Base-by-base conservation (phyloP, 345 rosid genomes). In the Mangifera indica region DNA sequence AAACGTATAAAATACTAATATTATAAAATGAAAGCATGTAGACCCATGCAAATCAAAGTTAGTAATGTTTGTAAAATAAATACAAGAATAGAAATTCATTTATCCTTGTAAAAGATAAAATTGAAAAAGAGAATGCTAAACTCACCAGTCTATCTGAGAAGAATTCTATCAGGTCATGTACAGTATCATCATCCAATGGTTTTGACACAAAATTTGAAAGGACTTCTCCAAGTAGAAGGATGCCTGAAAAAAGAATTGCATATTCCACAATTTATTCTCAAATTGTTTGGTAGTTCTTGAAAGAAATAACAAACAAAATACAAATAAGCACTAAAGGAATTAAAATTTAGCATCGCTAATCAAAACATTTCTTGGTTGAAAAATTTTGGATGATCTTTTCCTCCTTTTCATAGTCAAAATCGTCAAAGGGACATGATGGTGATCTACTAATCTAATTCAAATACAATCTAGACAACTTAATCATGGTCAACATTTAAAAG, bases 141-240 rank as follows among this genome's bases (percentile, higher is more conserved):
- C 94, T 89, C 73, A 95, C 99, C 97, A 95, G 81, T 75, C 92
- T 80, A 18, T 86, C 90, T 0, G 87, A 42, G 76, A 92, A 92
- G 81, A 95, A 95, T 14, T 57, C 73, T 69, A 82, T 67, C 87
- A 95, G 79, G 77, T 83, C 85, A 73, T 87, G 93, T 29, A 89
- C 65, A 34, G 87, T 70, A 25, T 89, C 75, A 77, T 59, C 75
- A 17, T 84, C 90, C 63, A 92, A 45, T 34, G 89, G 84, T 87
- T 85, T 92, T 54, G 82, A 79, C 48, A 84, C 81, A 44, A 95
- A 83, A 76, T 11, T 18, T 44, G 71, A 34, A 46, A 95, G 88
- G 54, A 82, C 76, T 83, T 92, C 96, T 26, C 89, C 97, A 72
- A 95, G 87, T 44, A 92, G 89, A 78, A 95, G 91, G 57, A 86